Conservation (phyloP, 2,329 filamentous ascomycete species). For the Aspergillus aculeatinus region DNA sequence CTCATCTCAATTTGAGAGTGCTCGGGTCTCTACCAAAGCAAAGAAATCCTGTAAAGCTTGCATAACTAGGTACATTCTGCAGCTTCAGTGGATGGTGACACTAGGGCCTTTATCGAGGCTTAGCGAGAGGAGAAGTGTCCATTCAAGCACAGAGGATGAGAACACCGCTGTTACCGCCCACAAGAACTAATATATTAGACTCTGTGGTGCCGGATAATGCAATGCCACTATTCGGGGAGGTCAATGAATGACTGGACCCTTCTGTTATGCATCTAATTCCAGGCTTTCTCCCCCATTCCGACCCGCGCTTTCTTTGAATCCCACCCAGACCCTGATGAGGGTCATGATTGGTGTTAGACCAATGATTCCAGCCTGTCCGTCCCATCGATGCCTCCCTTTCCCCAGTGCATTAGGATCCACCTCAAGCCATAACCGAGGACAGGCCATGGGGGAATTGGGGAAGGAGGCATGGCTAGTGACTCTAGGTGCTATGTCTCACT, state of each 20-base stretch:
- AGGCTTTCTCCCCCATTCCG: background rate
- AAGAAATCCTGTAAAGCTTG: background rate
- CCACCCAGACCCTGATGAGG: background rate
- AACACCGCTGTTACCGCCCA: background rate
- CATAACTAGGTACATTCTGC: background rate
- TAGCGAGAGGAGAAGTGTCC: background rate
- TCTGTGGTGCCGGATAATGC: background rate
- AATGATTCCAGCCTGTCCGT: background rate
- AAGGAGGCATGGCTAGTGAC: constrained; percentile 2
- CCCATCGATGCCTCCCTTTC: background rate
- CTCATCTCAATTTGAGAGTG: background rate
- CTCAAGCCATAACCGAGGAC: background rate
- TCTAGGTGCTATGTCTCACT: background rate
- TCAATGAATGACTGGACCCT: background rate
- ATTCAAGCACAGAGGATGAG: background rate
- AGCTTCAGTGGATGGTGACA: background rate
- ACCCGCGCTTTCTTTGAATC: background rate
- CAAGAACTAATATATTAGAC: background rate
- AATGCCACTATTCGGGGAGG: no score
- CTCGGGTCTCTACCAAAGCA: background rate
- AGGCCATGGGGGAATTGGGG: background rate
- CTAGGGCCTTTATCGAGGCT: background rate
- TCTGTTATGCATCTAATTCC: background rate
- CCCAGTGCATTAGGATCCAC: constrained; percentile 5
- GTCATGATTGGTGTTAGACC: constrained; percentile 1